Percentiles rank a stretch among this genome's conserved stretches.
phyloP scores from a whole-genome alignment of 352 stramenopile genomes.

The Globisporangium middletonii region DNA sequence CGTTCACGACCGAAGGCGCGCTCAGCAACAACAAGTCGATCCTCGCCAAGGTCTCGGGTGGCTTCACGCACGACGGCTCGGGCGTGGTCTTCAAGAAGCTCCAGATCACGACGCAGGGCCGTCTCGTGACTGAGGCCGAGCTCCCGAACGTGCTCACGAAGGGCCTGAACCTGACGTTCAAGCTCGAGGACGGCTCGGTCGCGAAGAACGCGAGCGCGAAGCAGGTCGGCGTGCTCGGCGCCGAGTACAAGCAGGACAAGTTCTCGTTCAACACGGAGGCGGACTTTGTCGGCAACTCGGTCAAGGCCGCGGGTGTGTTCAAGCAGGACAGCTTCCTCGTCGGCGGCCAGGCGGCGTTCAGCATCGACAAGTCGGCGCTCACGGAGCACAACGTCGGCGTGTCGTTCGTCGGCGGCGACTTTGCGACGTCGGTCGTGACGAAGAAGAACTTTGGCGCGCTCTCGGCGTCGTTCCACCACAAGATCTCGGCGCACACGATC shows the following conservation, averaged over 20 bases:
- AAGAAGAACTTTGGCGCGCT: constrained; percentile 87
- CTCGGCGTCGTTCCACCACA: constrained; percentile 79
- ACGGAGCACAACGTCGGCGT: constrained; percentile 79
- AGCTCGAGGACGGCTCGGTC: constrained; percentile 77
- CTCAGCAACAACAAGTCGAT: constrained; percentile 86
- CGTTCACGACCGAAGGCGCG: constrained; percentile 82
- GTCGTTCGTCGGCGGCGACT: constrained; percentile 74
- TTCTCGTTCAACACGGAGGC: constrained; percentile 54
- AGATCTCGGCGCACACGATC: constrained; percentile 73
- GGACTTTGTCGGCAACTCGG: constrained; percentile 49
- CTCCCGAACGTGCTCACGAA: constrained; percentile 72
- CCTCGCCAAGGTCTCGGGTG: constrained; percentile 70
- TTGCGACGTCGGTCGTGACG: constrained; percentile 70
- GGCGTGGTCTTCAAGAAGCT: constrained; percentile 84
- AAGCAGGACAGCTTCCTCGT: constrained; percentile 73
- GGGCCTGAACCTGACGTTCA: constrained; percentile 77
- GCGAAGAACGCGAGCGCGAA: constrained; percentile 77
- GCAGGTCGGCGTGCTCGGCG: constrained; percentile 65
- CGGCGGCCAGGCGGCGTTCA: constrained; percentile 65
- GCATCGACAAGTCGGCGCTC: constrained; percentile 73
- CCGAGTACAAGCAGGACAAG: constrained; percentile 64
- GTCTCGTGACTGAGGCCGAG: constrained; percentile 70
- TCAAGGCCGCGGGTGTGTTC: constrained; percentile 64
- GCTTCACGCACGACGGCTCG: constrained; percentile 57
- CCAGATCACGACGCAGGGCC: constrained; percentile 78